Evolutionary conservation across 2,329 filamentous ascomycete genomes (phyloP), one percentile per base, ranked within the genome.

Genomic region (Chrysoporthe puriensis): DNA sequence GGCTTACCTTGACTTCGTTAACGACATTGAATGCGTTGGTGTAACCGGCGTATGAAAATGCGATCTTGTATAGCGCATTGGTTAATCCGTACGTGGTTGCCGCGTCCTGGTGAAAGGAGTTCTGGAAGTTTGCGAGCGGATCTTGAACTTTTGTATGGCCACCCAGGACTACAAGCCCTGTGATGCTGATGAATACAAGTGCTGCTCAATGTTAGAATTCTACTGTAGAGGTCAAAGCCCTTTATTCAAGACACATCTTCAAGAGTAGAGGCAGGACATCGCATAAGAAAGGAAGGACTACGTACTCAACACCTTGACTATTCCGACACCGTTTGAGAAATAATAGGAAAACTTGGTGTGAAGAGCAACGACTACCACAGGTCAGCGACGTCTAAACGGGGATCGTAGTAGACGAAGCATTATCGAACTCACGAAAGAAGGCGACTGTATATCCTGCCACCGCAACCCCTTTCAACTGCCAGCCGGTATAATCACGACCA

Each of bases 391-490:
- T 54, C 13, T 54, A 13, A 26, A 13, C 21, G 6, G 26, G 46
- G 26, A 14, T n/a, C 21, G 7, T 9, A 16, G 2, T 0, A 4
- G 11, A 14, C 11, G 50, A 16, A 1, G 9, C 5, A 14, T 16
- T 34, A 11, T 54, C 32, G 42, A 21, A 50, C 69, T 58, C 16
- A 70, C 86, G 80, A 1, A 89, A 69, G 0, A 85, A 80, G 3
- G 88, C 87, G 0, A 88, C 73, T 0, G 86, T 89, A 72, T 91
- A 91, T 0, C 83, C 85, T 1, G 86, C 88, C 34, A 91, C 78
- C 0, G 90, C 90, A 2, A 91, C 85, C 1, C 89, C 90, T 73
- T 91, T 91, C 63, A 86, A 75, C 72, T 91, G 80, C 90, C 89
- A 92, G n/a, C 80, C 78, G 0, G 84, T 83, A 0, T 86, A 84